phyloP scores from a whole-genome alignment of 139 green algal genomes.

The Picochlorum sp. region DNA sequence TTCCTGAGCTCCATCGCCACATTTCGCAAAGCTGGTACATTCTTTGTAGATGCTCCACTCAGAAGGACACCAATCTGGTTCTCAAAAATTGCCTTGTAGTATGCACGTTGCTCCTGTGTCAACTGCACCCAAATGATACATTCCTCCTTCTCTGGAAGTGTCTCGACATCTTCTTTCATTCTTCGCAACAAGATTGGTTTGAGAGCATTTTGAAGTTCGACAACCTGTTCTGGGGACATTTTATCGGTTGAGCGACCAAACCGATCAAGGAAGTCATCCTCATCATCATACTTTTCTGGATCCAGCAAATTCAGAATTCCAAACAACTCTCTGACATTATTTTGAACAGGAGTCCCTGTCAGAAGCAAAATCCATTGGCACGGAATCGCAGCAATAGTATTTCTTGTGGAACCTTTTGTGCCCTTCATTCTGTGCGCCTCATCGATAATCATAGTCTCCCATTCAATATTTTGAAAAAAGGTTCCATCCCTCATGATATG shows the following conservation, averaged over 20 bases:
- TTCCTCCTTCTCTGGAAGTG: slow-evolving; percentile 92
- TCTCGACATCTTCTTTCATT: slow-evolving; percentile 97
- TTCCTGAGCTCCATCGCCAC: slow-evolving; percentile 95
- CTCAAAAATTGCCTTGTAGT: slow-evolving; percentile 68
- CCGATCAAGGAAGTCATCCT: slow-evolving; percentile 54
- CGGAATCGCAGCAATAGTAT: slow-evolving; percentile 39
- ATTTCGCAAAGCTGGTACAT: slow-evolving; percentile 73
- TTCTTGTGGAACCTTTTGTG: slow-evolving; percentile 41
- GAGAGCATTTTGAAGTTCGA: slow-evolving; percentile 56
- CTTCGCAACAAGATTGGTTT: slow-evolving; percentile 79
- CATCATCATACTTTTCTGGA: slow-evolving; percentile 19
- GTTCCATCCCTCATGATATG: slow-evolving; percentile 28
- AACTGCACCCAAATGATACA: slow-evolving; percentile 59
- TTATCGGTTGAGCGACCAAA: slow-evolving; percentile 34
- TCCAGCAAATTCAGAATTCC: slow-evolving; percentile 79
- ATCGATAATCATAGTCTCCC: slow-evolving; percentile 43
- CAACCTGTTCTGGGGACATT: slow-evolving; percentile 53
- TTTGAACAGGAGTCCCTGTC: slow-evolving; percentile 89
- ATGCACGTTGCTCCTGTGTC: slow-evolving; percentile 65
- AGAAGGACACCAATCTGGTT: slow-evolving; percentile 56
- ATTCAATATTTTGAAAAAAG: slow-evolving; percentile 35
- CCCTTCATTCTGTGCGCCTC: slow-evolving; percentile 77
- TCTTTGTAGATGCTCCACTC: slow-evolving; percentile 37
- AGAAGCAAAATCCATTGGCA: slow-evolving; percentile 78
- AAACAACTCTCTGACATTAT: slow-evolving; percentile 87